phyloP scores from a whole-genome alignment of 768 basidiomycete genomes.

The Phaffia australis region DNA sequence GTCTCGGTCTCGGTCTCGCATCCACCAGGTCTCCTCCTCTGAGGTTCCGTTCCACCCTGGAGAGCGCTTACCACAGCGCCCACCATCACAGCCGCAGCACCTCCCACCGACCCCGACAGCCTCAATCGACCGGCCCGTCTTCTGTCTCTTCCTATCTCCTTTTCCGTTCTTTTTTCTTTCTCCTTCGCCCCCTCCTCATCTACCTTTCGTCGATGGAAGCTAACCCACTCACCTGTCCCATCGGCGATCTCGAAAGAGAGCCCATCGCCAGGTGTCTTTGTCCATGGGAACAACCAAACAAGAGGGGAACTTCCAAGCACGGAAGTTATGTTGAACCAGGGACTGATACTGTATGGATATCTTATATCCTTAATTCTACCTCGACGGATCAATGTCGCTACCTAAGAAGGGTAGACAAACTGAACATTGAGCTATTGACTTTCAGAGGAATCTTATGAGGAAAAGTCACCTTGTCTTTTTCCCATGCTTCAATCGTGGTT shows the following conservation, averaged over 20 bases:
- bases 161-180: background rate
- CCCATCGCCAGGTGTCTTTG: conserved; percentile 54
- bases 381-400: conserved; percentile 65
- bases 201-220: conserved; percentile 17
- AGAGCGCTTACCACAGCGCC: no score
- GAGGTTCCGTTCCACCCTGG: no score
- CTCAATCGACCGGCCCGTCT: background rate
- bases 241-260: conserved; percentile 62
- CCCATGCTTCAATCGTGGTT: conserved; percentile 96
- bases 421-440: no score
- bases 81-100: no score
- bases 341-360: conserved; percentile 95
- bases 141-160: background rate
- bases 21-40: background rate
- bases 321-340: conserved; percentile 56
- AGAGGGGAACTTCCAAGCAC: conserved; percentile 65
- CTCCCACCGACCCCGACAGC: no score
- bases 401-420: conserved; percentile 31
- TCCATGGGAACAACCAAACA: conserved; percentile 74
- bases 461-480: conserved; percentile 67
- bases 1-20: background rate
- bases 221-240: conserved; percentile 33
- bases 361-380: conserved; percentile 83
- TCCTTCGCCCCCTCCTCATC: background rate
- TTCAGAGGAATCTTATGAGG: background rate